A percentile compares a stretch with the other conserved stretches of the same genome.
These are phyloP conservation scores for Penicillium fuscoglaucum DNA, from an alignment of 2,329 filamentous ascomycete genomes.

Conservation along the genomic window DNA sequence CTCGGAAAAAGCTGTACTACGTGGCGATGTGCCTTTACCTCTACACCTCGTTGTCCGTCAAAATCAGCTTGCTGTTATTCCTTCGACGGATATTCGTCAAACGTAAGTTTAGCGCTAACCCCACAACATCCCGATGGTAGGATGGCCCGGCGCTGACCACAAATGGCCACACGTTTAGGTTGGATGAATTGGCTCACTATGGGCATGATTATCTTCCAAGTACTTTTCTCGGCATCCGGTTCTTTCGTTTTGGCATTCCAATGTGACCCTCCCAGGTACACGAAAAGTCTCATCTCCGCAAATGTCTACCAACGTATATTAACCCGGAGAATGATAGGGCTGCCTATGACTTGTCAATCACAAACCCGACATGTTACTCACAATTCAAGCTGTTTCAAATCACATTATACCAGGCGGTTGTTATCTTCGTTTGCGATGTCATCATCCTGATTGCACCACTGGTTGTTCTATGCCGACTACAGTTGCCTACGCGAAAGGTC, in stretches of 20 bases:
- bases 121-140: neutral
- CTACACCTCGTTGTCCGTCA: slow-evolving; percentile 6
- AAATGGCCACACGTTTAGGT: neutral
- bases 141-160: neutral
- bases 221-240: slow-evolving; percentile 2
- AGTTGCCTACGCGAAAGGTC: slow-evolving; percentile 9
- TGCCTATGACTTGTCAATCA: slow-evolving; percentile 3
- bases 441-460: slow-evolving; percentile 8
- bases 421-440: slow-evolving; percentile 11
- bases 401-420: slow-evolving; percentile 8
- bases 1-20: slow-evolving; percentile 6
- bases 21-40: slow-evolving; percentile 13
- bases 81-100: slow-evolving; percentile 9
- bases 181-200: slow-evolving; percentile 12
- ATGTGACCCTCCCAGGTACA: slow-evolving; percentile 9
- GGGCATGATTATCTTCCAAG: slow-evolving; percentile 7
- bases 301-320: neutral
- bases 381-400: slow-evolving; percentile 12
- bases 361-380: slow-evolving; percentile 1
- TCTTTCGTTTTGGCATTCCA: slow-evolving; percentile 11
- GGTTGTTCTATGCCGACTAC: neutral
- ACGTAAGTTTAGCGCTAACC: neutral
- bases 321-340: neutral
- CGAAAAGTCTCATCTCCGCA: neutral
- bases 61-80: slow-evolving; percentile 8